Base-by-base conservation (phyloP, 208 protist species). In the Leishmania gerbilli region DNA sequence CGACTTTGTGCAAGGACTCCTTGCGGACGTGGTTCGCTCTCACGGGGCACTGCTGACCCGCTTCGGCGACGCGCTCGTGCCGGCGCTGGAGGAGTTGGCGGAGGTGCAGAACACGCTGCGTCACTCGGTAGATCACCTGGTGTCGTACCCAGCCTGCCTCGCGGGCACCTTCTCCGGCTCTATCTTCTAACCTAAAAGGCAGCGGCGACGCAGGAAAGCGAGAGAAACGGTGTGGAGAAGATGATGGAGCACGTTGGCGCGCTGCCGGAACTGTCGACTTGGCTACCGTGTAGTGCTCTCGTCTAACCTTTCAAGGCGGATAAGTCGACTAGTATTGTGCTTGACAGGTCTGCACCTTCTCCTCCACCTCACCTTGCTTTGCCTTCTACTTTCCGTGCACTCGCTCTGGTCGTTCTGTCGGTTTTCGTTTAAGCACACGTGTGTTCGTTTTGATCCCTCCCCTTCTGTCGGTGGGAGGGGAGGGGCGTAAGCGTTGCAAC, bases 1-100 rank as follows among this genome's bases (percentile, higher is more conserved):
- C 37, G 94, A 97, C 67, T 79, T 97, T 5, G 84, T 95, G 34
- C 94, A 97, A 78, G 94, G 92, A 34, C 85, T 97, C 69, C 77
- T 97, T n/a, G 87, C 92, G 49, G 87, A 95, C 76, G 79, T 89
- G 21, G 77, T 95, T 37, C 88, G 90, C 62, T 91, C 91, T 19
- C 90, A 97, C 76, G 90, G 88, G 11, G 65, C 87, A 58, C 78
- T 97, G 69, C 86, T 95, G 37, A 93, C 91, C 27, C 88, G 85
- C 24, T 90, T 92, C 49, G 89, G 91, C 1, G 88, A 89, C 1
- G 85, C 83, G 27, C 74, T 92, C 5, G 79, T 89, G 31, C 78
- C 74, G 15, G 82, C 88, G 27, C 74, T 95, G 76, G 81, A 88
- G 79, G 89, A 87, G 47, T 56, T 96, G 24, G 85, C 92, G 37